These are phyloP conservation scores for Klebsormidium nitens DNA, from an alignment of 139 green algal species.

Conservation along the genomic window DNA sequence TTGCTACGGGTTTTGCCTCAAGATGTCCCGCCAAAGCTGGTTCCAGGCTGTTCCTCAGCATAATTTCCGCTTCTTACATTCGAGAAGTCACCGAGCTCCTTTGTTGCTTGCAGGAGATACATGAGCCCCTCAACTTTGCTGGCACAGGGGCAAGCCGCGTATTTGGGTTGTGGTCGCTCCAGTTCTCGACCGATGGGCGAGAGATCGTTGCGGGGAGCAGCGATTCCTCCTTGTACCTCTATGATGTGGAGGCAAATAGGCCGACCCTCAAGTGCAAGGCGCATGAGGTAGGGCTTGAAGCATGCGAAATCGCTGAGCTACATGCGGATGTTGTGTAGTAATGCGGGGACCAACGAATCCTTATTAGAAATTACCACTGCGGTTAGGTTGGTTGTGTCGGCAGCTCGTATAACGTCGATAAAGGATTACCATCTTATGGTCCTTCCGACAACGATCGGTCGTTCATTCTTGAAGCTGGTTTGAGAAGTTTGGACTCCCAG, in stretches of 20 bases:
- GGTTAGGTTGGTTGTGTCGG: too few relatives aligned
- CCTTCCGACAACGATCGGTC: too few relatives aligned
- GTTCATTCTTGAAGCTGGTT: too few relatives aligned
- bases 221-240: conserved; percentile 64
- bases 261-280: conserved; percentile 12
- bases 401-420: too few relatives aligned
- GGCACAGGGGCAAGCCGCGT: not conserved
- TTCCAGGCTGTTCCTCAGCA: not conserved
- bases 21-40: not conserved
- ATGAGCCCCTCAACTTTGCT: conserved; percentile 30
- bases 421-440: too few relatives aligned
- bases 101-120: conserved; percentile 32
- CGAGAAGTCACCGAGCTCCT: conserved; percentile 21
- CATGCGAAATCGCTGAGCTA: too few relatives aligned
- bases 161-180: conserved; percentile 40
- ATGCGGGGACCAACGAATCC: too few relatives aligned
- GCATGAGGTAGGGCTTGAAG: too few relatives aligned
- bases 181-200: conserved; percentile 40
- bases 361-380: too few relatives aligned
- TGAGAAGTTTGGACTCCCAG: too few relatives aligned
- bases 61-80: conserved; percentile 1
- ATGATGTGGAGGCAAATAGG: conserved; percentile 63
- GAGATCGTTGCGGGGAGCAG: conserved; percentile 70
- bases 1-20: too few relatives aligned
- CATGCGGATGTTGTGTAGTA: too few relatives aligned